These are phyloP conservation scores for Phlegmacium glaucopus DNA, from an alignment of 768 basidiomycete species.

Conservation along the genomic window DNA sequence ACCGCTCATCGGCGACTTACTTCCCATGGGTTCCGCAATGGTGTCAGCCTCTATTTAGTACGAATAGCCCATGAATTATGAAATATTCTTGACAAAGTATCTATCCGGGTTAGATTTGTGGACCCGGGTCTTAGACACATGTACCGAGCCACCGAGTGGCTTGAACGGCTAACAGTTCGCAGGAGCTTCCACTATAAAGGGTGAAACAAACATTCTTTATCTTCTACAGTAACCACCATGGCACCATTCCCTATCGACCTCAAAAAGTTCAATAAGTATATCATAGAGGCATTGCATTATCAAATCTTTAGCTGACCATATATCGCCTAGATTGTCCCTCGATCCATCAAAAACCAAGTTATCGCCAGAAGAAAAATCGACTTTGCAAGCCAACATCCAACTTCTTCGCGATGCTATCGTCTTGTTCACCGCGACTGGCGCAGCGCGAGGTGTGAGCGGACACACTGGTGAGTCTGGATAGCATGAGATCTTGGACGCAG, in stretches of 20 bases:
- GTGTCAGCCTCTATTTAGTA: conserved; percentile 5
- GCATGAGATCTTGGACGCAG: not conserved
- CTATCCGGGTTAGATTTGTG: not conserved
- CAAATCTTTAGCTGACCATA: conserved; percentile 6
- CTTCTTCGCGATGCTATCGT: conserved; percentile 84
- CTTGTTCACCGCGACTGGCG: conserved; percentile 81
- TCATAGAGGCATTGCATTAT: conserved; percentile 1
- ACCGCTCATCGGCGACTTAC: not conserved
- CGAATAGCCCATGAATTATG: conserved; percentile 9
- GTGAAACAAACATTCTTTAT: not conserved
- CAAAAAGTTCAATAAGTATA: conserved; percentile 68
- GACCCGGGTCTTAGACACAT: not conserved
- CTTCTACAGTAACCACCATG: conserved; percentile 23
- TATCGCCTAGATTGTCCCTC: conserved; percentile 53
- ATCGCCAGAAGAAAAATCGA: conserved; percentile 55
- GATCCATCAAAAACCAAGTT: conserved; percentile 67
- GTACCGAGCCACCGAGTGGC: not conserved
- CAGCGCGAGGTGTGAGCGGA: conserved; percentile 83
- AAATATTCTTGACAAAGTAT: not conserved
- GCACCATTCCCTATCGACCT: conserved; percentile 74
- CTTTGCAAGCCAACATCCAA: conserved; percentile 67
- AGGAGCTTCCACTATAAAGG: too few relatives aligned
- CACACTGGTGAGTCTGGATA: conserved; percentile 58
- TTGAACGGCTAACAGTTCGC: too few relatives aligned
- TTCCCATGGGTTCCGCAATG: conserved; percentile 4